A percentile compares a stretch with the other conserved stretches of the same genome.
Conservation (phyloP, 345 rosid genomes). For the Bruguiera parviflora region DNA sequence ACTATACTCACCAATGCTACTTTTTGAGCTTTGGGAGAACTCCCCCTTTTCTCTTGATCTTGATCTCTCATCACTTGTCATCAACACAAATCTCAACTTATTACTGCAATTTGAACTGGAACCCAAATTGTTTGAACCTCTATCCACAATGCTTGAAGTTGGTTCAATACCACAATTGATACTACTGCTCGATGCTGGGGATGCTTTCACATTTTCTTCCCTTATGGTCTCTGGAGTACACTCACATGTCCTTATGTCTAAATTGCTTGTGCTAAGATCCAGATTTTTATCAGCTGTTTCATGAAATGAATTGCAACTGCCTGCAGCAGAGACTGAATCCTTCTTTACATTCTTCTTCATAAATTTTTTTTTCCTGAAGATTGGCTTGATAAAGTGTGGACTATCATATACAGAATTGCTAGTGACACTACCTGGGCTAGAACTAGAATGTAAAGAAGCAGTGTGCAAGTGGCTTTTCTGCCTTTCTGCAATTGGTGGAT, state of each 20-base stretch:
- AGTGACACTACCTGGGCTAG: constrained; percentile 15
- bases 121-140: constrained; percentile 33
- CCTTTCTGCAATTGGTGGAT: constrained; percentile 23
- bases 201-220: constrained; percentile 37
- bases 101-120: constrained; percentile 26
- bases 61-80: constrained; percentile 47
- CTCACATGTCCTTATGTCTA: constrained; percentile 20
- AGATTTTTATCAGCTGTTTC: constrained; percentile 26
- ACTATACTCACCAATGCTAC: constrained; percentile 74
- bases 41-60: constrained; percentile 60
- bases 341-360: constrained; percentile 51
- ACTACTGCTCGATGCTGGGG: constrained; percentile 37
- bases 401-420: constrained; percentile 30
- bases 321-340: constrained; percentile 28
- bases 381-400: constrained; percentile 44
- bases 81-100: constrained; percentile 28
- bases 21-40: constrained; percentile 75
- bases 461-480: constrained; percentile 34
- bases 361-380: constrained; percentile 52
- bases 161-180: constrained; percentile 34
- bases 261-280: constrained; percentile 34
- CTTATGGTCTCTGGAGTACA: constrained; percentile 20
- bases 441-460: constrained; percentile 25
- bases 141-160: constrained; percentile 29
- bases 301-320: constrained; percentile 29